Conservation (phyloP, 352 stramenopile species). For the Pythium aphanidermatum region DNA sequence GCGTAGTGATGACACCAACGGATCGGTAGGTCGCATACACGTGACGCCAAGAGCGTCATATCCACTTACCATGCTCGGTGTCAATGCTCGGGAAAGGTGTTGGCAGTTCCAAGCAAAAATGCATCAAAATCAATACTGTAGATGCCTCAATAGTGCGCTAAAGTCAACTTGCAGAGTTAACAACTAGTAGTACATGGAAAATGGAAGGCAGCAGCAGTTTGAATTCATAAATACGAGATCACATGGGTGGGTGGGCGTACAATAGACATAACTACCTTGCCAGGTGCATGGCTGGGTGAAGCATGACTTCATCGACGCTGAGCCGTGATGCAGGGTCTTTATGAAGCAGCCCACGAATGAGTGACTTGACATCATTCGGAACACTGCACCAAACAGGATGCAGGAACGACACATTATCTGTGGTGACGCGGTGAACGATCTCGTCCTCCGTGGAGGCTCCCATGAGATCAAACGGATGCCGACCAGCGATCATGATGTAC, state of each 20-base stretch:
- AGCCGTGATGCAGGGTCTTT: constrained; percentile 58
- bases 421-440: constrained; percentile 47
- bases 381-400: constrained; percentile 51
- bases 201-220: too few species aligned
- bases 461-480: constrained; percentile 83
- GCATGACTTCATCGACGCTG: constrained; percentile 43
- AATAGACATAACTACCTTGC: background rate
- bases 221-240: background rate
- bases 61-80: constrained; percentile 4
- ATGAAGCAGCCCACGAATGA: constrained; percentile 63
- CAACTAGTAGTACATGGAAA: too few species aligned
- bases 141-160: too few species aligned
- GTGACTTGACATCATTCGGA: constrained; percentile 42
- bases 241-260: background rate
- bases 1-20: too few species aligned
- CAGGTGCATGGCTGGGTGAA: constrained; percentile 21
- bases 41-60: too few species aligned
- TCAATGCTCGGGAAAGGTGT: background rate
- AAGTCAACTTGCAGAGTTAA: too few species aligned
- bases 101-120: too few species aligned
- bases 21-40: too few species aligned
- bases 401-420: constrained; percentile 48
- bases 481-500: constrained; percentile 82
- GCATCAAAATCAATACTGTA: too few species aligned
- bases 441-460: constrained; percentile 71